Conservation (phyloP, 257 asterid genomes). For the Ballota nigra region DNA sequence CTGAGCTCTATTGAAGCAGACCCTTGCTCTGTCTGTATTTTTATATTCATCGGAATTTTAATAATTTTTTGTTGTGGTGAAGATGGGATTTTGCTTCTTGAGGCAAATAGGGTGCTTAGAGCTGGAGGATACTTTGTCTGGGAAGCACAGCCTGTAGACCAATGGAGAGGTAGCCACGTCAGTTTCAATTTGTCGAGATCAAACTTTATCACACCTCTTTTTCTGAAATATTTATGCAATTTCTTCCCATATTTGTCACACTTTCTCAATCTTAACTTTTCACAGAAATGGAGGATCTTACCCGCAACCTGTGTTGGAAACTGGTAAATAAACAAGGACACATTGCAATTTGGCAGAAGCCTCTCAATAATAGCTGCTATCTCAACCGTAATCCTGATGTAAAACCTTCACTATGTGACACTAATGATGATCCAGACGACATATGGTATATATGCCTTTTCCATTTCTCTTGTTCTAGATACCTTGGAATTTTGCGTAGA, state of each 20-base stretch:
- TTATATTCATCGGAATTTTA: neutral
- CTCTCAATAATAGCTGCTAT: conserved; percentile 55
- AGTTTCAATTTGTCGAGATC: neutral
- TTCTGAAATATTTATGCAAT: neutral
- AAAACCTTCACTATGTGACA: conserved; percentile 42
- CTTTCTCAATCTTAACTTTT: neutral
- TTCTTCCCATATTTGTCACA: neutral
- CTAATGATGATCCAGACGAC: conserved; percentile 46
- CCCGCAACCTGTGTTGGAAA: conserved; percentile 55
- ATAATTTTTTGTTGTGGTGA: conserved; percentile 17
- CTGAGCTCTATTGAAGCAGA: neutral
- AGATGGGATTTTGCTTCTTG: conserved; percentile 66
- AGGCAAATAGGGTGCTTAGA: conserved; percentile 67
- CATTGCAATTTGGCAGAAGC: conserved; percentile 62
- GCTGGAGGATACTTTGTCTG: conserved; percentile 63
- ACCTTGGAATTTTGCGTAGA: neutral
- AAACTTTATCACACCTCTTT: neutral
- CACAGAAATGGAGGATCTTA: conserved; percentile 56
- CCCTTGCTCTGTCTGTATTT: too few species aligned
- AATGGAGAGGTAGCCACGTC: conserved; percentile 46
- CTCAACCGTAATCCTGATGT: conserved; percentile 36
- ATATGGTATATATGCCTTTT: conserved; percentile 42
- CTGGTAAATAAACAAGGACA: conserved; percentile 43
- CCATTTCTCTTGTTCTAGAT: neutral
- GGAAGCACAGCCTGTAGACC: conserved; percentile 39